These are phyloP conservation scores for Aspergillus puulaauensis DNA, from an alignment of 2,329 filamentous ascomycete species.

Conservation along the genomic window DNA sequence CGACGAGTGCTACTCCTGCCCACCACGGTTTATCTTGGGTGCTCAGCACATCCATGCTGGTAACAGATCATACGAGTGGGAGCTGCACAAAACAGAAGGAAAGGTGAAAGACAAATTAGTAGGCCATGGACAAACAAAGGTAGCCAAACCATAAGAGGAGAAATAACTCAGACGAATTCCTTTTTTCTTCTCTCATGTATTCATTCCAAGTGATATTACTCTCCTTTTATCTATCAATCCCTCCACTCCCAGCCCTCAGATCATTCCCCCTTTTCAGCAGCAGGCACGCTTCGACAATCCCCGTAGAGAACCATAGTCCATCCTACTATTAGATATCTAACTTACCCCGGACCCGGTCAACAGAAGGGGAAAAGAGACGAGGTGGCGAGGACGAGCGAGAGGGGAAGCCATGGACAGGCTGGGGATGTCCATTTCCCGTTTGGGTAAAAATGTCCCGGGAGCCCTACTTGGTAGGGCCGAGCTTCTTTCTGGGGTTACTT, in stretches of 20 bases:
- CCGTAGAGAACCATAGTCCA: not conserved
- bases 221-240: not conserved
- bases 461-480: no score
- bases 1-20: conserved; percentile 22
- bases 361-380: conserved; percentile 23
- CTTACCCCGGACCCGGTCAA: conserved; percentile 18
- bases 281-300: not conserved
- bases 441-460: conserved; percentile 33
- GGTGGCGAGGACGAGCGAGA: not conserved
- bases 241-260: not conserved
- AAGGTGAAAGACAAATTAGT: not conserved
- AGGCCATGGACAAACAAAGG: not conserved
- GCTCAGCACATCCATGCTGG: conserved; percentile 20
- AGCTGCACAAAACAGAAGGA: not conserved
- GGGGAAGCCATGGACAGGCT: not conserved
- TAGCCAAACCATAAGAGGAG: not conserved
- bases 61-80: not conserved
- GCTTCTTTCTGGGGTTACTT: not conserved
- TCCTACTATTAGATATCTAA: not conserved
- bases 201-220: not conserved
- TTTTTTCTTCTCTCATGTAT: not conserved
- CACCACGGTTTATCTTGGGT: conserved; percentile 22
- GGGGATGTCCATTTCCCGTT: conserved; percentile 23
- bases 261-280: not conserved
- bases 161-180: not conserved